A percentile compares a stretch with the other conserved stretches of the same genome.
Evolutionary conservation across 2,329 filamentous ascomycete species (phyloP).

Genomic region (Dryadomyces quercus-mongolicae): DNA sequence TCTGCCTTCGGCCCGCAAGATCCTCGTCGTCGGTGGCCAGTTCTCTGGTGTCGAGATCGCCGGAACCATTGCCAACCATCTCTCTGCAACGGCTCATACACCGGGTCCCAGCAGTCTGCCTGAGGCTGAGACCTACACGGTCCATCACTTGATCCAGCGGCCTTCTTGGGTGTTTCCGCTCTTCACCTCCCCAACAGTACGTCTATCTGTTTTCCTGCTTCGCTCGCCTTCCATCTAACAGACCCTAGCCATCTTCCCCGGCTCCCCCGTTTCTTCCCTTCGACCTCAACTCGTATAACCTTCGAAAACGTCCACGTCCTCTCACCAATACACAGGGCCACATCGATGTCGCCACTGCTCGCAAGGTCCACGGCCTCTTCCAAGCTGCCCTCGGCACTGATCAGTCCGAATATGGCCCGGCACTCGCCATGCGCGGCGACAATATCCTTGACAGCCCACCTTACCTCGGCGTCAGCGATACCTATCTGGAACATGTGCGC

Average conservation of each 20-base stretch:
- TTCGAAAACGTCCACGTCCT: constrained; percentile 45
- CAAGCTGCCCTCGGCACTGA: constrained; percentile 36
- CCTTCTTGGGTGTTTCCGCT: constrained; percentile 63
- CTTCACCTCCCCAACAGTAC: constrained; percentile 36
- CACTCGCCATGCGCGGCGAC: constrained; percentile 25
- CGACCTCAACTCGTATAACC: constrained; percentile 61
- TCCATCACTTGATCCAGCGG: constrained; percentile 58
- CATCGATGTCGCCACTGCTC: constrained; percentile 45
- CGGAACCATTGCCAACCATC: constrained; percentile 55
- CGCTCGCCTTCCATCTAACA: not conserved
- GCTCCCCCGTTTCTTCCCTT: constrained; percentile 57
- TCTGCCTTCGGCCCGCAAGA: constrained; percentile 28
- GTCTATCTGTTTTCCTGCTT: constrained; percentile 3
- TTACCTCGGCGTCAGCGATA: constrained; percentile 58
- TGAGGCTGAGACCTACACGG: constrained; percentile 36
- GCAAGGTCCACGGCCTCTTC: constrained; percentile 38
- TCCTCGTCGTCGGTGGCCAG: constrained; percentile 66
- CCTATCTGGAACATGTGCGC: constrained; percentile 63
- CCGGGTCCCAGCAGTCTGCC: constrained; percentile 28
- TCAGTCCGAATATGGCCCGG: constrained; percentile 36
- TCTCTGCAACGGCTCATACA: constrained; percentile 51
- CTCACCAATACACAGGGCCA: constrained; percentile 54
- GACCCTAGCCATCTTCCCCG: constrained; percentile 26
- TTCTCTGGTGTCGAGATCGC: constrained; percentile 76
- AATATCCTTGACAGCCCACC: constrained; percentile 39